Percentiles rank a stretch among this genome's conserved stretches.
Conservation (phyloP, 2,329 filamentous ascomycete species). For the Cryoendolithus antarcticus region DNA sequence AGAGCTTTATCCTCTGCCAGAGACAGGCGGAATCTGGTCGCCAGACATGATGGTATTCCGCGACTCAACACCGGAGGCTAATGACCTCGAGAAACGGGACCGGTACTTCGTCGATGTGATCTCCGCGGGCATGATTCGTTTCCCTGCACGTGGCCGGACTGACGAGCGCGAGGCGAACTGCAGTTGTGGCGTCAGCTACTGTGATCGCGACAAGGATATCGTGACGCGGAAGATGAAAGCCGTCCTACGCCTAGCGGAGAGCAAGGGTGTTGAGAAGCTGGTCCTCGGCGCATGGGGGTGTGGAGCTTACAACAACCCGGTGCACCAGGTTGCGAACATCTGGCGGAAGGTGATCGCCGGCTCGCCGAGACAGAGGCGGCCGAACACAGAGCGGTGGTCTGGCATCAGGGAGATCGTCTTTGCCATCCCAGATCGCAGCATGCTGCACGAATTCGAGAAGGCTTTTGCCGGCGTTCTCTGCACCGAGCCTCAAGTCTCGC, state of each 20-base stretch:
- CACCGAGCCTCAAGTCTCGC: slow-evolving; percentile 5
- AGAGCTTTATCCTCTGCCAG: slow-evolving; percentile 45
- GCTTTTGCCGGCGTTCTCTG: slow-evolving; percentile 16
- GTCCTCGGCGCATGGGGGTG: slow-evolving; percentile 53
- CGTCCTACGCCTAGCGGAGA: slow-evolving; percentile 38
- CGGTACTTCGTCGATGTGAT: slow-evolving; percentile 46
- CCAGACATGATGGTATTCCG: slow-evolving; percentile 47
- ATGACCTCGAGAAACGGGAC: slow-evolving; percentile 30
- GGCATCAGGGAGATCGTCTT: slow-evolving; percentile 41
- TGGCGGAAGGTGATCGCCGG: slow-evolving; percentile 33
- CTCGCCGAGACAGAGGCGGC: slow-evolving; percentile 17
- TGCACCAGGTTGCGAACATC: slow-evolving; percentile 40
- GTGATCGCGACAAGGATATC: slow-evolving; percentile 35
- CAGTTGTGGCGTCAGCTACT: slow-evolving; percentile 25
- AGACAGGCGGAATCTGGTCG: slow-evolving; percentile 42
- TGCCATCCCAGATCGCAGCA: slow-evolving; percentile 39
- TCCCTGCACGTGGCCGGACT: slow-evolving; percentile 31
- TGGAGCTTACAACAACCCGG: slow-evolving; percentile 49
- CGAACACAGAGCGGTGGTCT: slow-evolving; percentile 25
- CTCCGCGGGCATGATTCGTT: slow-evolving; percentile 44
- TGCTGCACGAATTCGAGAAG: slow-evolving; percentile 40
- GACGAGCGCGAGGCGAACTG: slow-evolving; percentile 18
- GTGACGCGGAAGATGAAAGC: slow-evolving; percentile 41
- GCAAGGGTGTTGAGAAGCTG: slow-evolving; percentile 32
- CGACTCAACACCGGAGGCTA: slow-evolving; percentile 21